Evolutionary conservation across 768 basidiomycete genomes (phyloP), one percentile per base, ranked within the genome.

Genomic region (Termitomyces sp.): DNA sequence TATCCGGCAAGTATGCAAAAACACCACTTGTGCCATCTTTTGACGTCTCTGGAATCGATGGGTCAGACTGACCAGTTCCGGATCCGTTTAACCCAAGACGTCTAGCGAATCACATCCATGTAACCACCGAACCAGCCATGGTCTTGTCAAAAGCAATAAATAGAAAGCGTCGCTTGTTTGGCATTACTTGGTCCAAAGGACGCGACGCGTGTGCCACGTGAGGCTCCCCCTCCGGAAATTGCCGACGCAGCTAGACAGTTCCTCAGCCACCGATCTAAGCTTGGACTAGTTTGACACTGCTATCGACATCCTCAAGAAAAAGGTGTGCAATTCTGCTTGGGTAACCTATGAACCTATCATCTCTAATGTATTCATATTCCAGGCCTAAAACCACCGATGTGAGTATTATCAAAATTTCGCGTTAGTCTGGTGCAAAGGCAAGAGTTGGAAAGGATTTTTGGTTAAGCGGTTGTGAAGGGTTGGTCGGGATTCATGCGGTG

Each of bases 221-320:
- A 53, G 22, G 0, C 14, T 13, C 5, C 2, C 0, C 10, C 18
- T 24, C 48, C 71, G 75, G 74, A 22, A 60, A 48, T 62, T 55
- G 45, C 75, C 73, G 73, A 61, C 44, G 53, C 60, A 70, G 63
- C 74, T 78, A 63, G 57, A 55, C 64, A 78, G 76, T 73, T 75
- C 61, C 62, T 67, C 71, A 47, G 73, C 72, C 73, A 74, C 71
- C 65, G 58, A 61, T 61, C 57, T 61, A n/a, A 52, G 54, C 52
- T 60, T 55, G 60, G 63, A 63, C 58, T 67, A 64, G 59, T 69
- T 67, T 69, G 71, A 69, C 79, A 81, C 70, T 76, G 79, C 74
- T 75, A 71, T 74, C 77, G 75, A 79, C 78, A 79, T 76, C 79
- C 74, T 80, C 83, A 85, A 84, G 80, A 79, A 61, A 61, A 65